Percentiles rank a stretch among this genome's conserved stretches.
These are phyloP conservation scores for Lentinula lateritia DNA, from an alignment of 768 basidiomycete genomes.

Conservation along the genomic window DNA sequence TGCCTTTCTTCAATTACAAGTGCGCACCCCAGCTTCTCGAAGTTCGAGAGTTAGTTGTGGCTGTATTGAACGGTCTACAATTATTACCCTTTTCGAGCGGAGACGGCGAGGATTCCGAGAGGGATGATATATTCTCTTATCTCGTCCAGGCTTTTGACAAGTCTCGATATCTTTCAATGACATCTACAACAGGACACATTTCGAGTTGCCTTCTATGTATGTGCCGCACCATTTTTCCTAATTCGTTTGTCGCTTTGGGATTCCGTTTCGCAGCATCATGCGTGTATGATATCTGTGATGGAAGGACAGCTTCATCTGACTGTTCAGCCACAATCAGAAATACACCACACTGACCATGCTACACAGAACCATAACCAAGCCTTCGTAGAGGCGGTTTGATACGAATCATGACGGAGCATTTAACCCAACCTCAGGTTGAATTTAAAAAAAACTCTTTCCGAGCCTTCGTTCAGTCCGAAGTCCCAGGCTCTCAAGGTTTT, in stretches of 20 bases:
- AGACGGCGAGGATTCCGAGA: background rate
- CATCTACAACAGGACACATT: background rate
- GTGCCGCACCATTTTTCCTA: background rate
- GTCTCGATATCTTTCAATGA: background rate
- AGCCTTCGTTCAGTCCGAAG: background rate
- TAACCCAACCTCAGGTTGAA: background rate
- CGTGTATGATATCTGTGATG: background rate
- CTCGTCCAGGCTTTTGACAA: background rate
- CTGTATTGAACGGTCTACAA: background rate
- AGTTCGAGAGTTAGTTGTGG: background rate
- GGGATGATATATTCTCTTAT: background rate
- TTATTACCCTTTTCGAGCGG: too few species aligned
- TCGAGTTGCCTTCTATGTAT: background rate
- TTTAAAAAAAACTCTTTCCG: background rate
- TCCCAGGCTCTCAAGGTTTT: constrained; percentile 1
- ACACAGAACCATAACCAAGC: background rate
- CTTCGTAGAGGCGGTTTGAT: background rate
- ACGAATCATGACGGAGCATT: background rate
- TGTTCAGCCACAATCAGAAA: constrained; percentile 4
- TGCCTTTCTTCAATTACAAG: too few species aligned
- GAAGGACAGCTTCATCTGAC: background rate
- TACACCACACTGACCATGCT: constrained; percentile 1
- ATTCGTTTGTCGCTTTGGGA: background rate
- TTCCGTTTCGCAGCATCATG: background rate
- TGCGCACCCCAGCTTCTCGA: too few species aligned